Base-by-base conservation (phyloP, 176 grass and related monocot species). In the Miscanthus lutarioriparius region DNA sequence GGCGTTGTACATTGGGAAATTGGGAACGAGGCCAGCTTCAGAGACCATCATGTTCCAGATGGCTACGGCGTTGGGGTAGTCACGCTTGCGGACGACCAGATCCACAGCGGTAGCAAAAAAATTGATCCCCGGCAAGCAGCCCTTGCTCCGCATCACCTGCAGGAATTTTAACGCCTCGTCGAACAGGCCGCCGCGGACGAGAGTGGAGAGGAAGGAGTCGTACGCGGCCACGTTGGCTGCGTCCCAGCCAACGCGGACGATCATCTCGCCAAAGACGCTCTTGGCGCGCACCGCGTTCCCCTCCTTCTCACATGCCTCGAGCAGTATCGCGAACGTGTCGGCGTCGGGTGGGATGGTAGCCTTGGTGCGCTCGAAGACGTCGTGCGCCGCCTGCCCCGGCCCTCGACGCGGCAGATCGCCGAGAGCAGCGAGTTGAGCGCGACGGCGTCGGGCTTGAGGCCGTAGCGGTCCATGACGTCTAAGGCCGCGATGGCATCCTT, bases 231-330 rank as follows among this genome's bases (percentile, higher is more conserved):
- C 66, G 67, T 92, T 86, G 47, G 22, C 10, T 2, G 64, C 20
- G 48, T 88, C 82, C 94, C 94, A 97, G 22, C 94, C 90, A 2
- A 94, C 65, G 80, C 83, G 83, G 33, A 89, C 22, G 30, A 91
- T 75, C 92, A 97, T 97, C 87, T 94, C 86, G 23, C 88, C 82
- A 43, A 97, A 94, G 51, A 87, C 92, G 65, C 20, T 85, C 78
- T 89, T 89, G 40, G 88, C 83, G 13, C 82, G 75, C 36, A 70
- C 78, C 1, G 39, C 49, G 77, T 97, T 91, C 56, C 88, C 88
- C 73, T 97, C 95, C 75, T 92, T 91, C 84, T 94, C 84, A 75
- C 87, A 97, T 15, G 89, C 91, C 82, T 97, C 85, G 64, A 97
- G 87, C 43, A 97, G 87, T 72, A 94, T 97, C 32, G 85, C 90